phyloP scores from a whole-genome alignment of 805 yeast genomes.

The Wickerhamiella kurtzmanii region DNA sequence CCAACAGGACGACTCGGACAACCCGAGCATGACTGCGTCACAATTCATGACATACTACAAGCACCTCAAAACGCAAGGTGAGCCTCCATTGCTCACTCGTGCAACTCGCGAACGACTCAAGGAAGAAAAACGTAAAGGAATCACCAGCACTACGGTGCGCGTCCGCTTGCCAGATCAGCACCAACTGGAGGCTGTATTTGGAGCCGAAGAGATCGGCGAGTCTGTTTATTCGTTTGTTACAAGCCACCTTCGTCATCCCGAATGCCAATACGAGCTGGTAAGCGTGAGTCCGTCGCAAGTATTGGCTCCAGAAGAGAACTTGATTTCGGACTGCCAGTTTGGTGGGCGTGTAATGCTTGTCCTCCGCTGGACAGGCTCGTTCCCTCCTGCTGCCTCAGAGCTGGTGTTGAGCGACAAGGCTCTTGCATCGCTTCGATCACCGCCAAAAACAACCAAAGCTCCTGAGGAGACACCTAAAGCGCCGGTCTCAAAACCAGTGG shows the following conservation, averaged over 20 bases:
- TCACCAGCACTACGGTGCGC: constrained; percentile 31
- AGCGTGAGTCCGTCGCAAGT: constrained; percentile 36
- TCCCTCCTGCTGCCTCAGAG: constrained; percentile 1
- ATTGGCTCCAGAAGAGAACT: constrained; percentile 23
- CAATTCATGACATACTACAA: constrained; percentile 44
- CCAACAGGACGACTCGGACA: constrained; percentile 22
- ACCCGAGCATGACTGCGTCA: constrained; percentile 35
- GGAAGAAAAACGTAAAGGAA: constrained; percentile 19
- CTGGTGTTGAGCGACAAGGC: constrained; percentile 15
- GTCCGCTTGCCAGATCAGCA: constrained; percentile 47
- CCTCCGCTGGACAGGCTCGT: constrained; percentile 22
- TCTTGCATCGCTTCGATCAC: constrained; percentile 2
- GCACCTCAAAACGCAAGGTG: constrained; percentile 30
- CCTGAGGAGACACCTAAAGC: neutral
- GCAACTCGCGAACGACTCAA: constrained; percentile 27
- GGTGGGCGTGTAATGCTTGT: constrained; percentile 35
- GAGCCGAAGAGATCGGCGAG: constrained; percentile 31
- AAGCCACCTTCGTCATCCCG: constrained; percentile 22
- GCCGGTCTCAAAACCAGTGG: constrained; percentile 2
- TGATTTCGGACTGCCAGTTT: constrained; percentile 31
- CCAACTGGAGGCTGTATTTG: constrained; percentile 37
- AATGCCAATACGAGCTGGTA: constrained; percentile 29
- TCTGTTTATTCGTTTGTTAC: constrained; percentile 25
- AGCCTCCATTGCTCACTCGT: constrained; percentile 33
- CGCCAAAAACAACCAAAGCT: neutral